Evolutionary conservation across 192 early-diverging fungal species (phyloP), one percentile per base, ranked within the genome.

Genomic region (Pilaira anomala): DNA sequence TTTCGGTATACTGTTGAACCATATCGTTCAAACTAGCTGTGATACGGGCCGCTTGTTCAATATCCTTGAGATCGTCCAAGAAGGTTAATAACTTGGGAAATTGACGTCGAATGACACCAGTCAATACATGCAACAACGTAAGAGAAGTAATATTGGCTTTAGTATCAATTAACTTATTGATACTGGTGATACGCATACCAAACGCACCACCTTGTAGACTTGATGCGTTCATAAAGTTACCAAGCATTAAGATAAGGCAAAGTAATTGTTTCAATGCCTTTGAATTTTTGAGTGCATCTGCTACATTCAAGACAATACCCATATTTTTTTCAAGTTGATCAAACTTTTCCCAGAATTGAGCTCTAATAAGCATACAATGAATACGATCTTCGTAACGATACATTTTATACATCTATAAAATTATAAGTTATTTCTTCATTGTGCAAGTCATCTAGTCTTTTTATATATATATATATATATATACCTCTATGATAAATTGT

Each of bases 211-310:
- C 91, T 54, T 90, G 85, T 67, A 87, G 78, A 7, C 83, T 80
- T 1, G 78, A 74, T 0, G 85, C 88, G 63, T 93, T 93, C 91
- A 93, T 93, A 70, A 83, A 93, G 71, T 93, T 93, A 53, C 91
- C 91, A 25, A 93, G 68, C 28, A 85, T 79, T 41, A 93, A 72
- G 51, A 91, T 85, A 41, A 91, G 51, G 46, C 85, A 80, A 13
- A 92, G 75, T 22, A 92, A 67, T 51, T 88, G 82, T 59, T 86
- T 86, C 53, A 92, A 85, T 58, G 81, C 71, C 22, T 82, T 71
- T 56, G 87, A 84, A 4, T 89, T 73, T 48, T 78, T 84, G 33
- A 93, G 68, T 0, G 74, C 75, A 29, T 81, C 79, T 2, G 88
- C 85, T 0, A 86, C 88, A 0, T 77, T 67, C 45, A 87, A 70